Conservation (phyloP, 208 protist genomes). For the Leishmania amazonensis region DNA sequence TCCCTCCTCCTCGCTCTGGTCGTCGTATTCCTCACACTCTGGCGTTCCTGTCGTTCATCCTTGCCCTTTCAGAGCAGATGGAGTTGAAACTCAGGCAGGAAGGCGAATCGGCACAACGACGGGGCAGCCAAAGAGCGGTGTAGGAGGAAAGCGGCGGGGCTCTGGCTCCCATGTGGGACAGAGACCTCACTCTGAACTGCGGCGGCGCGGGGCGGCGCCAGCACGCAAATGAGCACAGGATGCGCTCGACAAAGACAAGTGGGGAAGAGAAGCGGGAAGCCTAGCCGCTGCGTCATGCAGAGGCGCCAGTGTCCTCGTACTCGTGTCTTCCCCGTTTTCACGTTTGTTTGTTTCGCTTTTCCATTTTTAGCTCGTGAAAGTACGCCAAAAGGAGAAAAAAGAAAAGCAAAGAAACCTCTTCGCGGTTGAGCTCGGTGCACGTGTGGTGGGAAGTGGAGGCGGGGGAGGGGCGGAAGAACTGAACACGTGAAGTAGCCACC, state of each 20-base stretch:
- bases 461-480: background rate
- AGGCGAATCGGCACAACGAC: background rate
- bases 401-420: conserved; percentile 14
- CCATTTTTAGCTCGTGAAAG: background rate
- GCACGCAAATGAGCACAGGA: background rate
- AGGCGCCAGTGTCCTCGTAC: background rate
- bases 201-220: background rate
- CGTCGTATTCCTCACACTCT: background rate
- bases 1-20: background rate
- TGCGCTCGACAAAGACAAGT: background rate
- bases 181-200: background rate
- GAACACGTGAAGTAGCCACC: background rate
- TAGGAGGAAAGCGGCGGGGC: background rate
- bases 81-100: background rate
- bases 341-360: background rate
- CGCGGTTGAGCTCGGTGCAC: background rate
- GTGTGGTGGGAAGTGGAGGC: background rate
- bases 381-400: conserved; percentile 1
- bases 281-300: background rate
- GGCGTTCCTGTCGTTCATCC: background rate
- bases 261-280: background rate
- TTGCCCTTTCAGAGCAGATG: background rate
- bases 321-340: conserved; percentile 3
- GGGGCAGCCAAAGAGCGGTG: background rate
- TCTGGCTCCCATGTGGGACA: background rate